Percentiles rank a stretch among this genome's conserved stretches.
Evolutionary conservation across 768 basidiomycete species (phyloP).

Genomic region (Gautieria morchelliformis): DNA sequence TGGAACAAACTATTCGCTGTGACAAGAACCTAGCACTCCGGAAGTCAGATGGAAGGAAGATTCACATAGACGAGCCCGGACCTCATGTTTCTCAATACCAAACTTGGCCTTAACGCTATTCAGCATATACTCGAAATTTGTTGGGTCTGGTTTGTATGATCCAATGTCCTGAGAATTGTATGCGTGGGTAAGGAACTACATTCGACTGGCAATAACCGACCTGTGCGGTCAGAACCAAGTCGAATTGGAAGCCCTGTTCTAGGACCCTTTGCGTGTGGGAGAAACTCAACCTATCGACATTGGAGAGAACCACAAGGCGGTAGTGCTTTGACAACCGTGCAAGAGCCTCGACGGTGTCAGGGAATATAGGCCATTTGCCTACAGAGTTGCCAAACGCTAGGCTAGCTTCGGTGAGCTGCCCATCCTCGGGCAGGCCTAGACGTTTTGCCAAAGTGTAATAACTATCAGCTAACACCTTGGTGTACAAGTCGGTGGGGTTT

Average conservation of each 20-base stretch:
- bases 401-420: slow-evolving; percentile 27
- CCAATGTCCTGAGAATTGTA: slow-evolving; percentile 41
- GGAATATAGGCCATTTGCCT: slow-evolving; percentile 53
- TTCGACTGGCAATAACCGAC: not conserved
- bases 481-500: slow-evolving; percentile 50
- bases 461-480: slow-evolving; percentile 41
- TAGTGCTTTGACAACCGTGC: slow-evolving; percentile 49
- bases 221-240: slow-evolving; percentile 51
- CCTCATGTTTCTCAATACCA: slow-evolving; percentile 17
- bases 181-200: not conserved
- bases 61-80: not conserved
- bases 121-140: slow-evolving; percentile 43
- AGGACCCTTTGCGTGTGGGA: slow-evolving; percentile 48
- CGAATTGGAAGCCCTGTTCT: slow-evolving; percentile 46
- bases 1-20: slow-evolving; percentile 62
- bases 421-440: slow-evolving; percentile 14
- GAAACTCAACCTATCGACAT: slow-evolving; percentile 62
- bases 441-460: slow-evolving; percentile 26
- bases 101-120: slow-evolving; percentile 32
- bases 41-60: not conserved
- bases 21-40: slow-evolving; percentile 37
- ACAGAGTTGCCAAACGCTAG: slow-evolving; percentile 52
- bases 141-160: slow-evolving; percentile 61
- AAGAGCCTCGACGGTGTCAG: slow-evolving; percentile 55
- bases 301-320: slow-evolving; percentile 66